Evolutionary conservation across 257 asterid species (phyloP).

Genomic region (Capsicum rhomboideum): DNA sequence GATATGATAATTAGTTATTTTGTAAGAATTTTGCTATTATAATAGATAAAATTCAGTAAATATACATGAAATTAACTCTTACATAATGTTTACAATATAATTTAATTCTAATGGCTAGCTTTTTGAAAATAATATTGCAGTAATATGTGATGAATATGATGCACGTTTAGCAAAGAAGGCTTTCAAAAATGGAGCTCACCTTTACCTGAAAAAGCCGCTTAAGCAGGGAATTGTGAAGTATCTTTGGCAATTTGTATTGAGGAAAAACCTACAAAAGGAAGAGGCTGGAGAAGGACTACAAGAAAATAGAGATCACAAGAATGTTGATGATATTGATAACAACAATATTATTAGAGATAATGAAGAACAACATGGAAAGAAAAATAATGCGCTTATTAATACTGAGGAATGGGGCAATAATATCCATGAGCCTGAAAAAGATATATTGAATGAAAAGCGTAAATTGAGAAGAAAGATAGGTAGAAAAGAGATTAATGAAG

Average conservation of each 20-base stretch:
- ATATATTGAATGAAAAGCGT: background rate
- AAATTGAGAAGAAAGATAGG: background rate
- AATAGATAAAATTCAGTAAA: background rate
- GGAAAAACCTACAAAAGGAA: background rate
- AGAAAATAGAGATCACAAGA: background rate
- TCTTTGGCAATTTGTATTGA: background rate
- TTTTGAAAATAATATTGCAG: background rate
- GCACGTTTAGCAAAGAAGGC: background rate
- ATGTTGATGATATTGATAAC: background rate
- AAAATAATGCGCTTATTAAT: background rate
- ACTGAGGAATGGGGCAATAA: background rate
- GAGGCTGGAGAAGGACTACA: background rate
- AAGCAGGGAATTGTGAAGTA: background rate
- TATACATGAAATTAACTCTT: background rate
- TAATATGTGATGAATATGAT: background rate
- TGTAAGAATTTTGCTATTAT: background rate
- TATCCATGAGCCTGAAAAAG: background rate
- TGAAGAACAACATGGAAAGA: background rate
- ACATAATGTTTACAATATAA: background rate
- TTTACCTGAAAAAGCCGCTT: background rate
- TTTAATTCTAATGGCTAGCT: background rate
- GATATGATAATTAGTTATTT: background rate
- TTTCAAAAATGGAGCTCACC: background rate
- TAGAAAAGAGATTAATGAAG: background rate
- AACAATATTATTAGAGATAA: background rate